Conservation (phyloP, 768 basidiomycete species). For the Leccinum arenicola region DNA sequence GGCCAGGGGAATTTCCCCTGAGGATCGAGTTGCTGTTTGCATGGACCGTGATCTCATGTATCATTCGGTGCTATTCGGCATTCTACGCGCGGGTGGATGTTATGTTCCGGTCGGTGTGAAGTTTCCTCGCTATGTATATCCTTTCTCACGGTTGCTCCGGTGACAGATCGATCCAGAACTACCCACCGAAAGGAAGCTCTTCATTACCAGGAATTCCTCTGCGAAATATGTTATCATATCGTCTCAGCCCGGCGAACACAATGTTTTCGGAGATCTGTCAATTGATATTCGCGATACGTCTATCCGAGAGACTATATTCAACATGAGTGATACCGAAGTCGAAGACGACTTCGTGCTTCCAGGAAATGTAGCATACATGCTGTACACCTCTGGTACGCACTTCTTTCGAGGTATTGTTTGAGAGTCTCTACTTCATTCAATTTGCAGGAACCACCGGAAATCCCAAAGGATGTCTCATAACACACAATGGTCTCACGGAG, state of each 20-base stretch:
- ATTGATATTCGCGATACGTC: conserved; percentile 20
- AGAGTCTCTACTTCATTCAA: conserved; percentile 11
- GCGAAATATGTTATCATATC: conserved; percentile 42
- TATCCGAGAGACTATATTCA: conserved; percentile 27
- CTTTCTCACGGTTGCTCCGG: background rate
- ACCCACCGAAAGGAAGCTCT: conserved; percentile 43
- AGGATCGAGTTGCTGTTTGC: conserved; percentile 46
- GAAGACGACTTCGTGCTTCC: conserved; percentile 23
- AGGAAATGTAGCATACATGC: conserved; percentile 39
- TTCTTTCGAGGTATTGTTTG: background rate
- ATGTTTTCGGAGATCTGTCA: conserved; percentile 20
- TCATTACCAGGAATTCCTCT: conserved; percentile 42
- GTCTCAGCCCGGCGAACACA: conserved; percentile 5
- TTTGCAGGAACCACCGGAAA: conserved; percentile 45
- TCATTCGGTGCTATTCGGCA: conserved; percentile 41
- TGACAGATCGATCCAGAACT: conserved; percentile 50
- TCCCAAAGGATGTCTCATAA: conserved; percentile 49
- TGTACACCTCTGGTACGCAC: conserved; percentile 47
- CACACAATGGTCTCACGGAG: conserved; percentile 33
- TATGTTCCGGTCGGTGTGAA: conserved; percentile 44
- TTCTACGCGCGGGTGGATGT: conserved; percentile 48
- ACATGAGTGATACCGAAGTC: conserved; percentile 30
- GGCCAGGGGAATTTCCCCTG: conserved; percentile 31
- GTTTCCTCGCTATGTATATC: conserved; percentile 9
- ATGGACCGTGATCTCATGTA: conserved; percentile 41